phyloP scores from a whole-genome alignment of 352 stramenopile species.

The Globisporangium paddicum region DNA sequence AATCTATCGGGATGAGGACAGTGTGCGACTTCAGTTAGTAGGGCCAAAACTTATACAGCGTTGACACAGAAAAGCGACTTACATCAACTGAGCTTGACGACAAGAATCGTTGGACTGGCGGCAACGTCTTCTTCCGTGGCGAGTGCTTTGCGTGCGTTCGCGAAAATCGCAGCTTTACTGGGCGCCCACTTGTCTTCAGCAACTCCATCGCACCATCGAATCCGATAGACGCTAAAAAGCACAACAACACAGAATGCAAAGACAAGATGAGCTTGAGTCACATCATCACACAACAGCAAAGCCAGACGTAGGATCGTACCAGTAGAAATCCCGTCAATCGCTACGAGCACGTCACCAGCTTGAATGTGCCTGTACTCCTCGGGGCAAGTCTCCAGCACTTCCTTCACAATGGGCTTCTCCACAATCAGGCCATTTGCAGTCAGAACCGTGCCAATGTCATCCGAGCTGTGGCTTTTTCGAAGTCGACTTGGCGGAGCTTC shows the following conservation, averaged over 20 bases:
- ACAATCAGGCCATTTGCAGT: slow-evolving; percentile 12
- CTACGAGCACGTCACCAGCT: slow-evolving; percentile 65
- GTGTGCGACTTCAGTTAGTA: neutral
- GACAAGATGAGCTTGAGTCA: neutral
- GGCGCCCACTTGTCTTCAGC: slow-evolving; percentile 45
- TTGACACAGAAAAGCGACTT: slow-evolving; percentile 7
- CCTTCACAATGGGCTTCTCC: slow-evolving; percentile 40
- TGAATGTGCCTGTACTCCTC: slow-evolving; percentile 40
- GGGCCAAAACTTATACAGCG: neutral
- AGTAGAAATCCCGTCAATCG: slow-evolving; percentile 68
- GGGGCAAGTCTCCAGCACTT: slow-evolving; percentile 19
- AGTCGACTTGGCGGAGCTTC: slow-evolving; percentile 6
- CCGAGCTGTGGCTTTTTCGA: slow-evolving; percentile 55
- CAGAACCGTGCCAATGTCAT: slow-evolving; percentile 40
- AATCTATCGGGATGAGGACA: too few species aligned
- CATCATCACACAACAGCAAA: neutral
- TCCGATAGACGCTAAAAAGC: slow-evolving; percentile 41
- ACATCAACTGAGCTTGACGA: slow-evolving; percentile 38
- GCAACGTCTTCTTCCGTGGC: slow-evolving; percentile 3
- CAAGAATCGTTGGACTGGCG: slow-evolving; percentile 7
- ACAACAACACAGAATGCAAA: neutral
- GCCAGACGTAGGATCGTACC: slow-evolving; percentile 17
- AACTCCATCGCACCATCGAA: slow-evolving; percentile 53
- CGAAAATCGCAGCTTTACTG: slow-evolving; percentile 64
- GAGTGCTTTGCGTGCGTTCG: slow-evolving; percentile 17